phyloP scores from a whole-genome alignment of 129 eudicot species.

The Tagetes patula region DNA sequence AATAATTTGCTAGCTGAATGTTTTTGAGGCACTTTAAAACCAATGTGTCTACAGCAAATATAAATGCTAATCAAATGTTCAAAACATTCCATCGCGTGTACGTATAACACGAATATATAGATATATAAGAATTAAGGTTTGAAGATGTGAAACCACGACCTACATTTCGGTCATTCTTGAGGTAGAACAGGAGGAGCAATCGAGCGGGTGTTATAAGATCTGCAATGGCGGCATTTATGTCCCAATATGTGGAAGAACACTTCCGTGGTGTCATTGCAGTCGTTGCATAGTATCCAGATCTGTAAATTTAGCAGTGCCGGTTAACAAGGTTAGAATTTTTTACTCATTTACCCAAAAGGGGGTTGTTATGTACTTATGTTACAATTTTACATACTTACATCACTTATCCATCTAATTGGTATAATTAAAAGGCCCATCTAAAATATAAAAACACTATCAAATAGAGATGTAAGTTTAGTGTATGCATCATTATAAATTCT shows the following conservation, averaged over 20 bases:
- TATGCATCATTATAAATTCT: too few species aligned
- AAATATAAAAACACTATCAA: too few species aligned
- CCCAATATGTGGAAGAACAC: constrained; percentile 90
- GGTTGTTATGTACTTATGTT: not conserved
- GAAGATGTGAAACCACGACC: not conserved
- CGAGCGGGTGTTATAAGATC: constrained; percentile 85
- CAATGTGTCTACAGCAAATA: constrained; percentile 26
- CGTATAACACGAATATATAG: constrained; percentile 1
- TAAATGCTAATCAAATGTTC: constrained; percentile 22
- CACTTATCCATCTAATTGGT: not conserved
- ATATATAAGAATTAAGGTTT: constrained; percentile 24
- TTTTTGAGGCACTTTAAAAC: constrained; percentile 33
- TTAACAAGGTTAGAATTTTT: not conserved
- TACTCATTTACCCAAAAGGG: not conserved
- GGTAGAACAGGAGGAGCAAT: constrained; percentile 91
- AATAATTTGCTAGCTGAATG: constrained; percentile 34
- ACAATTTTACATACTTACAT: not conserved
- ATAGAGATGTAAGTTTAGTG: too few species aligned
- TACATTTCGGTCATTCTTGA: constrained; percentile 42
- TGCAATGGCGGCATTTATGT: constrained; percentile 93
- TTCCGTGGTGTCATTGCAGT: constrained; percentile 94
- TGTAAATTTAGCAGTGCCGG: constrained; percentile 27
- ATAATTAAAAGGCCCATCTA: not conserved
- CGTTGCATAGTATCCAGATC: constrained; percentile 96
- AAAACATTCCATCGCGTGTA: constrained; percentile 5